These are phyloP conservation scores for Oropetium thomaeum DNA, from an alignment of 176 grass and related monocot species.

Conservation along the genomic window DNA sequence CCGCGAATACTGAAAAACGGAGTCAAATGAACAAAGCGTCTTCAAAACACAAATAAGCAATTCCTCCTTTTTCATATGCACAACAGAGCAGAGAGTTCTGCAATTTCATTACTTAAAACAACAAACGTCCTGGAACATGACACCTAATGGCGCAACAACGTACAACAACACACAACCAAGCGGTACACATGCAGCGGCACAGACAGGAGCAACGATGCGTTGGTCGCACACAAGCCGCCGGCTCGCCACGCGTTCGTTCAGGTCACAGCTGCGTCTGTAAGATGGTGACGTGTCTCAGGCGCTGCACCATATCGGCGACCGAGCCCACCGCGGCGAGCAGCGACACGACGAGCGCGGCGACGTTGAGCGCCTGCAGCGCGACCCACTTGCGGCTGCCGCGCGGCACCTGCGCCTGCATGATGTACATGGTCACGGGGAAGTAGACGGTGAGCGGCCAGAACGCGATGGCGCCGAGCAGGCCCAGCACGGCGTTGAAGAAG, in stretches of 20 bases:
- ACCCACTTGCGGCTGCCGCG: conserved; percentile 57
- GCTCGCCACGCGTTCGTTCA: neutral
- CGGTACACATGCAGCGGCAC: neutral
- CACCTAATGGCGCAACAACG: neutral
- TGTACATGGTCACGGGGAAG: conserved; percentile 84
- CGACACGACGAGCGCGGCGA: conserved; percentile 58
- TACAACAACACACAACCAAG: neutral
- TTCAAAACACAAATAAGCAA: no score
- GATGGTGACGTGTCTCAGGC: conserved; percentile 65
- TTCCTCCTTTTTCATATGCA: no score
- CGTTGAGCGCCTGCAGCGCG: conserved; percentile 68
- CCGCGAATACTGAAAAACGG: no score
- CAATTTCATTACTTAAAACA: no score
- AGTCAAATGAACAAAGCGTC: no score
- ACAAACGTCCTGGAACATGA: no score
- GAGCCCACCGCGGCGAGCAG: conserved; percentile 73
- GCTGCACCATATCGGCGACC: conserved; percentile 65
- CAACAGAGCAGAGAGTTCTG: no score
- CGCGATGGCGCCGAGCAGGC: conserved; percentile 67
- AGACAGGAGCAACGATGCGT: neutral
- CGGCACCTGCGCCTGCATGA: conserved; percentile 67
- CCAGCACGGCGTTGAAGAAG: conserved; percentile 91
- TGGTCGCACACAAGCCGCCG: neutral
- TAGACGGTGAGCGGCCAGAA: conserved; percentile 91
- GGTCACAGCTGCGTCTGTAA: conserved; percentile 70